phyloP scores from a whole-genome alignment of 352 stramenopile genomes.

The Phytophthora podocarpi region DNA sequence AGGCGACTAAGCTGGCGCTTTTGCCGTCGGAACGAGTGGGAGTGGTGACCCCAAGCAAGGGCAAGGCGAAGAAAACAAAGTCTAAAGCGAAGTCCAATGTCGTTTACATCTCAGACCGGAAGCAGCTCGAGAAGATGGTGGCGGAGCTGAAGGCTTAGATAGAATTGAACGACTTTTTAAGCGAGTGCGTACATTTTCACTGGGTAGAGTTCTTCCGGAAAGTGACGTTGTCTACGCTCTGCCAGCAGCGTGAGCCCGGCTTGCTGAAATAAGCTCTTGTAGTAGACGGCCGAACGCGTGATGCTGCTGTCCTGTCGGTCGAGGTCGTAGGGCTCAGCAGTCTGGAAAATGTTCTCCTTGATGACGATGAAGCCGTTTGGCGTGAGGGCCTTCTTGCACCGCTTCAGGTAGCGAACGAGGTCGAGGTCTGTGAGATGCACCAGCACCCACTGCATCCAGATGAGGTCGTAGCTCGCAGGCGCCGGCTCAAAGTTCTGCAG shows the following conservation, averaged over 20 bases:
- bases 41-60: background rate
- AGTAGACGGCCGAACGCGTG: conserved; percentile 89
- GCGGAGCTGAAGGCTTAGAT: conserved; percentile 22
- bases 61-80: conserved; percentile 28
- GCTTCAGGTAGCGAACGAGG: conserved; percentile 91
- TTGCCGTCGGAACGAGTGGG: conserved; percentile 39
- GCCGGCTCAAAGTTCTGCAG: conserved; percentile 91
- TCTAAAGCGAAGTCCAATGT: conserved; percentile 16
- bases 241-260: conserved; percentile 88
- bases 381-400: conserved; percentile 78
- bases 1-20: conserved; percentile 42
- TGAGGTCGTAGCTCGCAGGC: conserved; percentile 89
- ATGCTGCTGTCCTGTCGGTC: conserved; percentile 95
- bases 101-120: conserved; percentile 32
- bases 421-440: conserved; percentile 96
- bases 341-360: conserved; percentile 93
- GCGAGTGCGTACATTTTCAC: conserved; percentile 94
- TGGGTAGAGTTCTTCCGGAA: conserved; percentile 95
- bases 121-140: conserved; percentile 38
- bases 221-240: conserved; percentile 89
- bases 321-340: conserved; percentile 84
- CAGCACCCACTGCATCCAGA: conserved; percentile 98
- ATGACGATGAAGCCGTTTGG: conserved; percentile 65
- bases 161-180: conserved; percentile 24
- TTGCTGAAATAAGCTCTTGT: conserved; percentile 92